These are phyloP conservation scores for Debaryomyces fabryi DNA, from an alignment of 1,139 yeast genomes.

Conservation along the genomic window DNA sequence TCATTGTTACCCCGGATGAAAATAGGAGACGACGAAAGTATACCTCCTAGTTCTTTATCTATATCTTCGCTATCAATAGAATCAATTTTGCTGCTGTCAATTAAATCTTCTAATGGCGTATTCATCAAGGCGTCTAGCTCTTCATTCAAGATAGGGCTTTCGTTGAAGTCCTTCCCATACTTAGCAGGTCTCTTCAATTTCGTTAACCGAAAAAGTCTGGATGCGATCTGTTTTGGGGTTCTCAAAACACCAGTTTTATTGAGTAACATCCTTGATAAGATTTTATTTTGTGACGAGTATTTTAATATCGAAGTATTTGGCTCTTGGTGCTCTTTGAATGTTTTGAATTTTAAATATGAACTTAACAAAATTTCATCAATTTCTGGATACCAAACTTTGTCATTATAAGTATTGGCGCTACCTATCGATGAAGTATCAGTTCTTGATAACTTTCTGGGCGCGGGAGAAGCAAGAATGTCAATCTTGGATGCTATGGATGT, in stretches of 20 bases:
- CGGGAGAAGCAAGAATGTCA: slow-evolving; percentile 42
- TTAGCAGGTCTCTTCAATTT: slow-evolving; percentile 21
- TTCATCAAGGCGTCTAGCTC: slow-evolving; percentile 27
- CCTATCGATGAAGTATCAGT: slow-evolving; percentile 11
- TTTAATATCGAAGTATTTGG: slow-evolving; percentile 31
- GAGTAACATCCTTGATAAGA: slow-evolving; percentile 44
- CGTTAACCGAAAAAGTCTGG: slow-evolving; percentile 32
- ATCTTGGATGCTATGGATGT: slow-evolving; percentile 42
- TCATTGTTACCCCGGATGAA: slow-evolving; percentile 19
- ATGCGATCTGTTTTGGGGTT: slow-evolving; percentile 45
- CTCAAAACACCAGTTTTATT: slow-evolving; percentile 41
- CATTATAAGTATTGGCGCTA: slow-evolving; percentile 14
- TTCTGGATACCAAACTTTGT: slow-evolving; percentile 42
- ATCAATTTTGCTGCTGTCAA: slow-evolving; percentile 18
- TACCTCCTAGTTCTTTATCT: slow-evolving; percentile 30
- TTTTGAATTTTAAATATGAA: slow-evolving; percentile 40
- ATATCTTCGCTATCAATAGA: slow-evolving; percentile 23
- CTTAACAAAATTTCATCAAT: slow-evolving; percentile 41
- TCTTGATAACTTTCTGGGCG: slow-evolving; percentile 21
- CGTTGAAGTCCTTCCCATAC: slow-evolving; percentile 5
- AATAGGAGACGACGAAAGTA: slow-evolving; percentile 28
- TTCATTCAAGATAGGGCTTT: slow-evolving; percentile 15
- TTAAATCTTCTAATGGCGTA: slow-evolving; percentile 30
- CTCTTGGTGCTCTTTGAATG: slow-evolving; percentile 34
- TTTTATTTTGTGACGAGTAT: slow-evolving; percentile 44